Percentiles rank a stretch among this genome's conserved stretches.
These are phyloP conservation scores for Hylodesmum podocarpum DNA, from an alignment of 306 rosid genomes.

Conservation along the genomic window DNA sequence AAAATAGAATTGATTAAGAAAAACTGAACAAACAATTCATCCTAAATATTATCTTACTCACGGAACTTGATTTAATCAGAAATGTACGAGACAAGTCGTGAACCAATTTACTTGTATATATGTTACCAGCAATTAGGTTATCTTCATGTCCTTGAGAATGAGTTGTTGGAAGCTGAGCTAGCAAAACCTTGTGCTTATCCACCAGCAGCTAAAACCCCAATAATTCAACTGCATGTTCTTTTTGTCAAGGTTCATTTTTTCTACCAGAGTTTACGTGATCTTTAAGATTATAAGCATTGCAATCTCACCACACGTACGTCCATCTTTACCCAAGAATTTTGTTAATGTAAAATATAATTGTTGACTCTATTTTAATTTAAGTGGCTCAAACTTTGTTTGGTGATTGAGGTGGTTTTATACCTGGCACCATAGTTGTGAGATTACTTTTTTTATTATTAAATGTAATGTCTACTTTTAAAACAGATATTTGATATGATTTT, in stretches of 20 bases:
- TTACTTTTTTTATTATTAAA: too few relatives aligned
- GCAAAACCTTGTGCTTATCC: conserved; percentile 30
- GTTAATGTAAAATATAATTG: too few relatives aligned
- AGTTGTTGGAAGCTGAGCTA: conserved; percentile 9
- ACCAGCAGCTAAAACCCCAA: not conserved
- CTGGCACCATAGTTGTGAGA: conserved; percentile 6
- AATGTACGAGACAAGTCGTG: not conserved
- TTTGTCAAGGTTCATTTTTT: conserved; percentile 4
- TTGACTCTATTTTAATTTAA: not conserved
- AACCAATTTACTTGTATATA: not conserved
- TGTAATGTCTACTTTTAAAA: not conserved
- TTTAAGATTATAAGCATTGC: not conserved
- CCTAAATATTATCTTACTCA: too few relatives aligned
- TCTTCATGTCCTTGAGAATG: not conserved
- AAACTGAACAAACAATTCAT: too few relatives aligned
- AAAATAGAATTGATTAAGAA: too few relatives aligned
- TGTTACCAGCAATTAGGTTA: not conserved
- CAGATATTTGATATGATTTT: not conserved
- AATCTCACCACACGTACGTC: not conserved
- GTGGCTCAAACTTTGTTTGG: conserved; percentile 29
- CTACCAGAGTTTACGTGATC: not conserved
- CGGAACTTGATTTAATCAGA: not conserved
- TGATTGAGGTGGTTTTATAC: not conserved
- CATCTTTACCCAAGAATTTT: not conserved
- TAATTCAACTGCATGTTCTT: not conserved